These are phyloP conservation scores for Epichloe bromicola DNA, from an alignment of 2,329 filamentous ascomycete species.

Conservation along the genomic window DNA sequence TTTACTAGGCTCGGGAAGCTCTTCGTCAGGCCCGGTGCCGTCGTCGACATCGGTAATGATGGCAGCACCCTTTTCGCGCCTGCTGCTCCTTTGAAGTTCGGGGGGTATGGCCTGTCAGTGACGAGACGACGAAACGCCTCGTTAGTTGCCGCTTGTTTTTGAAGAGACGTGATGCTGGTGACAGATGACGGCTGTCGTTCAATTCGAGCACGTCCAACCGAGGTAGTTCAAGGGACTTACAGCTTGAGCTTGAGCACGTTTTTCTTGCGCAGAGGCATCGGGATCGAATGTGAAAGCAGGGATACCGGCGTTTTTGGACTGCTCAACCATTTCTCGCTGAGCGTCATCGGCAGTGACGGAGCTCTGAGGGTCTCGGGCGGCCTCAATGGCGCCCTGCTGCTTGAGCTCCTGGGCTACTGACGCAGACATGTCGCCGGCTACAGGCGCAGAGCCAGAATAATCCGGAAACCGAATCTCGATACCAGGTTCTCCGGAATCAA, in stretches of 20 bases:
- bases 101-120: slow-evolving; percentile 21
- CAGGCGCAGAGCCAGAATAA: slow-evolving; percentile 4
- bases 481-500: slow-evolving; percentile 3
- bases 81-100: slow-evolving; percentile 23
- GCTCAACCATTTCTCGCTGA: slow-evolving; percentile 59
- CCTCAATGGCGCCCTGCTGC: slow-evolving; percentile 67
- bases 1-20: slow-evolving; percentile 64
- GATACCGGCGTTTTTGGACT: slow-evolving; percentile 67
- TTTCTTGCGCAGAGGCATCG: slow-evolving; percentile 69
- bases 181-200: background rate
- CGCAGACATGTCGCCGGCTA: slow-evolving; percentile 19
- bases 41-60: slow-evolving; percentile 72
- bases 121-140: background rate
- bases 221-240: slow-evolving; percentile 35
- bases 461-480: background rate
- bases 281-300: slow-evolving; percentile 80
- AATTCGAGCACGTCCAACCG: background rate
- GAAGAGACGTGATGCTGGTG: background rate
- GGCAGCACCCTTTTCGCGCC: slow-evolving; percentile 45
- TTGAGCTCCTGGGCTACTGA: slow-evolving; percentile 51
- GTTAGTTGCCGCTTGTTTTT: background rate
- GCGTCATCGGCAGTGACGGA: slow-evolving; percentile 56
- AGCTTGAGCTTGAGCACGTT: slow-evolving; percentile 63
- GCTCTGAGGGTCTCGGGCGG: slow-evolving; percentile 58
- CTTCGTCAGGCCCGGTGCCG: slow-evolving; percentile 54